Conservation (phyloP, 2,329 filamentous ascomycete species). For the Fusarium camptoceras region DNA sequence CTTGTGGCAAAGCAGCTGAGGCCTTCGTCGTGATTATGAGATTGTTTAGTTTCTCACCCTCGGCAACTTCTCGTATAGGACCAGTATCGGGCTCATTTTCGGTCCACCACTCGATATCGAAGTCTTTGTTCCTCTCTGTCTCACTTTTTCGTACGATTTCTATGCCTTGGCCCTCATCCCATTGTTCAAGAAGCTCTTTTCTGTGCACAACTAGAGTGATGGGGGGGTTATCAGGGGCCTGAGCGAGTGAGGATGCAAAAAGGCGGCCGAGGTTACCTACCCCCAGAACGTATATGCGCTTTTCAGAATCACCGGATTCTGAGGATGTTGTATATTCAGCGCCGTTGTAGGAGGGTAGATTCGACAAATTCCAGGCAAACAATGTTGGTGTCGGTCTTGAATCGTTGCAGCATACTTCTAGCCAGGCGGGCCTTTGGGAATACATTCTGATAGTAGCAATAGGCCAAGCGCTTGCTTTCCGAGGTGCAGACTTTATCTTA, state of each 20-base stretch:
- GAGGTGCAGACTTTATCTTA: not conserved
- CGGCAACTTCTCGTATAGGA: constrained; percentile 55
- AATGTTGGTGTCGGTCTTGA: constrained; percentile 48
- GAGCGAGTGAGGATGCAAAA: constrained; percentile 77
- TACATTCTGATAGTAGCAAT: constrained; percentile 37
- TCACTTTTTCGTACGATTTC: constrained; percentile 55
- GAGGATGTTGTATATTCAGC: not conserved
- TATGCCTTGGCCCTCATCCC: constrained; percentile 59
- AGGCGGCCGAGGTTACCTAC: constrained; percentile 84
- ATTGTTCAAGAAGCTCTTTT: constrained; percentile 61
- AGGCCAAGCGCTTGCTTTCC: not conserved
- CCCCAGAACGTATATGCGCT: constrained; percentile 82
- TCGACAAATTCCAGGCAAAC: constrained; percentile 52
- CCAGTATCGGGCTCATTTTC: constrained; percentile 55
- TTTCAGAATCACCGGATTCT: constrained; percentile 32
- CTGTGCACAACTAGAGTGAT: constrained; percentile 84
- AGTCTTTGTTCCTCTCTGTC: constrained; percentile 50
- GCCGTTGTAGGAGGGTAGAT: constrained; percentile 37
- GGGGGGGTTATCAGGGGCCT: constrained; percentile 70
- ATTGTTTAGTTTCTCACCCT: constrained; percentile 67
- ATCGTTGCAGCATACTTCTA: constrained; percentile 47
- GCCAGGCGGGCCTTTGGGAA: constrained; percentile 51
- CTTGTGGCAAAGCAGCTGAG: constrained; percentile 71
- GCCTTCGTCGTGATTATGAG: constrained; percentile 86
- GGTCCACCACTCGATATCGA: constrained; percentile 68